Percentiles rank a stretch among this genome's conserved stretches.
Conservation (phyloP, 306 rosid species). For the Senna siamea region DNA sequence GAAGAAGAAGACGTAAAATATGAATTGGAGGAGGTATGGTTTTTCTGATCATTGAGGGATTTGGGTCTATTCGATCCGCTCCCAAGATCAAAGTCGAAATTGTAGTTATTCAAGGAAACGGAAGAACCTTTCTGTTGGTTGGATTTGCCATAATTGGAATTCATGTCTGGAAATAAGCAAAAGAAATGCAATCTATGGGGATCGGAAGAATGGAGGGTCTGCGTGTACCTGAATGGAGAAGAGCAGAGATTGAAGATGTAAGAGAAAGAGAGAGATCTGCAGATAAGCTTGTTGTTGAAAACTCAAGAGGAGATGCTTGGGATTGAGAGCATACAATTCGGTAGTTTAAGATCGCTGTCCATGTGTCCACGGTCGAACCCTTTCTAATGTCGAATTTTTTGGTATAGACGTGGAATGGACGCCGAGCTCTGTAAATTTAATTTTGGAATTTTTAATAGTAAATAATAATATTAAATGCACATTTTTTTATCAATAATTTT, state of each 20-base stretch:
- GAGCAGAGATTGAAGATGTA: neutral
- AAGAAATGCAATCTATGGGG: neutral
- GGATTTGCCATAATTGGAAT: conserved; percentile 45
- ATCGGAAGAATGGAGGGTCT: neutral
- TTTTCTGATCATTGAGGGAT: conserved; percentile 87
- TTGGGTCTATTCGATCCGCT: conserved; percentile 73
- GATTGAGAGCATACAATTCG: no score
- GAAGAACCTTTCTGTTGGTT: conserved; percentile 50
- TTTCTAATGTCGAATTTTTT: no score
- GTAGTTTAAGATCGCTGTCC: no score
- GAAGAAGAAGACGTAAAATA: conserved; percentile 41
- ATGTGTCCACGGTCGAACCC: no score
- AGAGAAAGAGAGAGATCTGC: neutral
- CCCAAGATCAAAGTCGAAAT: conserved; percentile 91
- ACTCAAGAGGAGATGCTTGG: no score
- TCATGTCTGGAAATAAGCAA: conserved; percentile 37
- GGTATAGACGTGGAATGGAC: no score
- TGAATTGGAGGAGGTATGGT: conserved; percentile 49
- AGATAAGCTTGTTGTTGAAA: no score
- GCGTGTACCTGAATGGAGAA: neutral
- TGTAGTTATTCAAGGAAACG: conserved; percentile 60
- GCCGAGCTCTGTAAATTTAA: no score
- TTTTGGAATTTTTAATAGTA: no score
- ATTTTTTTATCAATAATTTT: no score
- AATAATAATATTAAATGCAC: no score